phyloP scores from a whole-genome alignment of 2,329 filamentous ascomycete species.

The Xylaria sp. region DNA sequence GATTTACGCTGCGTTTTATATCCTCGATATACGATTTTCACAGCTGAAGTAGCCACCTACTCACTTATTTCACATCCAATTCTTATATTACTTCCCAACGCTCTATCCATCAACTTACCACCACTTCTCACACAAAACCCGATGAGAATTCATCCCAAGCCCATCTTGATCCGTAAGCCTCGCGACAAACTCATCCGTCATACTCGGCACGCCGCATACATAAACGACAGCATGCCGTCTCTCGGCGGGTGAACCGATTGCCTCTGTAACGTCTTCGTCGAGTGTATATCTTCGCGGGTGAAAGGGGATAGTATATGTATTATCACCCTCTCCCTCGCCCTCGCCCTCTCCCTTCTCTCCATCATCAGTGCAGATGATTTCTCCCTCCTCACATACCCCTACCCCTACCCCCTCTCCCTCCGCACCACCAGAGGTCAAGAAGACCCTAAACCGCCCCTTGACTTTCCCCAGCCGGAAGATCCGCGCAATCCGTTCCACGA shows the following conservation, averaged over 20 bases:
- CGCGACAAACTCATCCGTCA: conserved; percentile 74
- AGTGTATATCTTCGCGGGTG: conserved; percentile 55
- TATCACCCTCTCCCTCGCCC: no score
- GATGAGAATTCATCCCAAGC: conserved; percentile 55
- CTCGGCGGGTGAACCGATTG: conserved; percentile 51
- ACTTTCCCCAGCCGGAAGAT: conserved; percentile 55
- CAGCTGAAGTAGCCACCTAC: background rate
- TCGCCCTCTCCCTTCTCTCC: conserved; percentile 13
- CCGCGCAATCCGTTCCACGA: conserved; percentile 59
- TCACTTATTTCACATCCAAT: background rate
- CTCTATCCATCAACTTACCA: conserved; percentile 57
- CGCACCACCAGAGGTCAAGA: conserved; percentile 53
- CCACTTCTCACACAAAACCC: conserved; percentile 71
- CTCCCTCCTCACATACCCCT: conserved; percentile 9
- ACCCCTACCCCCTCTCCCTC: no score
- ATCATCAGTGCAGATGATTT: conserved; percentile 17
- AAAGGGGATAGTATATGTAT: conserved; percentile 44
- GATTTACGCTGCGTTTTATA: background rate
- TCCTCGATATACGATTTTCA: background rate
- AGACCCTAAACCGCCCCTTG: conserved; percentile 57
- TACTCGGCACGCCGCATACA: conserved; percentile 72
- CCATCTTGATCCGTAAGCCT: conserved; percentile 52
- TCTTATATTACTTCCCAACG: background rate
- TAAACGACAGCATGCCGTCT: conserved; percentile 65
- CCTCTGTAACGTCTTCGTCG: conserved; percentile 54